Evolutionary conservation across 2,329 filamentous ascomycete species (phyloP).

Genomic region (Trichoderma lentiforme): DNA sequence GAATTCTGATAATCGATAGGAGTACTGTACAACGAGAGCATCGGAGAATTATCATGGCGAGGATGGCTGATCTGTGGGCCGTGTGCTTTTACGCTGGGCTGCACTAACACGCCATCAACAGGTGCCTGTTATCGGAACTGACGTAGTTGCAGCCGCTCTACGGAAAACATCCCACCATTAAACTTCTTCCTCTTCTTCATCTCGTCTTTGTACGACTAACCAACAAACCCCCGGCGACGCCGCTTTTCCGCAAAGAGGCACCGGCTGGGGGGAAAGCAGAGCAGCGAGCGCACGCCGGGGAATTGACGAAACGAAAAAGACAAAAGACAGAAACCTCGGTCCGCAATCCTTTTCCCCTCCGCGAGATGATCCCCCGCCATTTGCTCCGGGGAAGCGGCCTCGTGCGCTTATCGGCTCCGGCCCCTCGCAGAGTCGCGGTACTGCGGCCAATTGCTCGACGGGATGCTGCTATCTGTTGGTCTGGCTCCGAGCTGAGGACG

Average conservation of each 20-base stretch:
- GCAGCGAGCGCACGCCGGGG: neutral
- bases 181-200: neutral
- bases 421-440: neutral
- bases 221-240: constrained; percentile 16
- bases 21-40: neutral
- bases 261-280: constrained; percentile 13
- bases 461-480: neutral
- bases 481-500: neutral
- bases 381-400: neutral
- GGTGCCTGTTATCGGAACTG: neutral
- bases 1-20: neutral
- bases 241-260: constrained; percentile 9
- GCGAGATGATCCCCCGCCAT: constrained; percentile 10
- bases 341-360: neutral
- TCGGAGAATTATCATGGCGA: neutral
- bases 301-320: neutral
- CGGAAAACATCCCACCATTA: neutral
- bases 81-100: neutral
- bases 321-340: neutral
- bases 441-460: neutral
- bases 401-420: neutral
- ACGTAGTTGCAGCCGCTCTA: neutral
- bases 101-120: neutral
- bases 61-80: neutral
- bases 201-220: neutral